Evolutionary conservation across 768 basidiomycete species (phyloP), one percentile per base, ranked within the genome.

Genomic region (Termitomyces sp.): DNA sequence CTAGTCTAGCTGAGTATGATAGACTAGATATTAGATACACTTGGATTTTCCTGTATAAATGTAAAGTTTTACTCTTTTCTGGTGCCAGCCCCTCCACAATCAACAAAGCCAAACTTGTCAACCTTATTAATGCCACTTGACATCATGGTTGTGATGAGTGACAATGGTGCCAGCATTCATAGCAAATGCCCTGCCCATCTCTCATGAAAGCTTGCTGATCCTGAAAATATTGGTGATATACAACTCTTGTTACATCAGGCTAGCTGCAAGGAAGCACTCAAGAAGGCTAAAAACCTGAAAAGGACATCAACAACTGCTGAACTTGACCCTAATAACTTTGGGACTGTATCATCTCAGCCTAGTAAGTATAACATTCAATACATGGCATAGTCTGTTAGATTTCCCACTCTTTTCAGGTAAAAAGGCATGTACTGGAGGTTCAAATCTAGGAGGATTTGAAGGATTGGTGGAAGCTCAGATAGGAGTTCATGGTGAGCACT

Each of bases 71-170:
- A n/a, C n/a, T n/a, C n/a, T n/a, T n/a, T n/a, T n/a, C n/a, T n/a
- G n/a, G n/a, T 16, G 10, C 10, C 26, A 47, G 30, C 30, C 26
- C 16, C 14, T n/a, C n/a, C 22, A 47, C 73, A 50, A 20, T 89
- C 50, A 22, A 82, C 82, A 67, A 85, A 82, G 4, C 82, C 82
- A 58, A 90, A 71, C 48, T 70, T 72, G 64, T 89, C 81, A 18
- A 67, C 62, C 16, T 57, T 48, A 34, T 63, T 9, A 43, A 43
- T 12, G 36, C 16, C 13, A 37, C 36, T 37, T 37, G 16, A 37
- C 36, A 18, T 37, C 36, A 37, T 10, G 13, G 7, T 1, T 18
- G 12, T 4, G 1, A 43, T 37, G 36, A 18, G 16, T 37, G 18
- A 37, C 4, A 14, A 16, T 5, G 1, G 14, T 10, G 12, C 2